A percentile compares a stretch with the other conserved stretches of the same genome.
Conservation (phyloP, 345 rosid species). For the Hibiscus syriacus region DNA sequence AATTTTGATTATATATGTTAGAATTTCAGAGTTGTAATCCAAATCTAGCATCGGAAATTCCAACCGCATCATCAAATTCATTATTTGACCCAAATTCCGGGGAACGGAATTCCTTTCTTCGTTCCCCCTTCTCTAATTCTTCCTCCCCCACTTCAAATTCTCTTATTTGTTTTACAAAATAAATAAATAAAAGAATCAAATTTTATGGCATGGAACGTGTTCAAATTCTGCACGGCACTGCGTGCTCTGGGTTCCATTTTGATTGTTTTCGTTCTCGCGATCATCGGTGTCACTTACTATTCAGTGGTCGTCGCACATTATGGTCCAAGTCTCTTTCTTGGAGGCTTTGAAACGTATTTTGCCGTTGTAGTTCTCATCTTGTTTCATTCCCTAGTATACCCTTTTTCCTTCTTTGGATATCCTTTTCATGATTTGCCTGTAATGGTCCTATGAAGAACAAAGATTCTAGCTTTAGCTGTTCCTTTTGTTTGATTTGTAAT, state of each 20-base stretch:
- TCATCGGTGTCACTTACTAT: constrained; percentile 60
- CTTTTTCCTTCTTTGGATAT: background rate
- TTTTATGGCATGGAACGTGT: constrained; percentile 69
- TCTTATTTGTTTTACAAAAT: background rate
- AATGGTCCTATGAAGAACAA: background rate
- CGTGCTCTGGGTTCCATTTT: constrained; percentile 75
- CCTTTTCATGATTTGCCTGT: background rate
- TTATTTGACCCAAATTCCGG: background rate
- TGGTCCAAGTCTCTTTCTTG: constrained; percentile 59
- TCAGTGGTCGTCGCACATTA: constrained; percentile 50
- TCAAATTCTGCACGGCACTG: constrained; percentile 70
- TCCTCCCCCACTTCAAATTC: background rate
- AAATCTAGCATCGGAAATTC: background rate
- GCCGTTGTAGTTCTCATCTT: constrained; percentile 36
- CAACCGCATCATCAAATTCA: background rate
- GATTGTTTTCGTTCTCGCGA: constrained; percentile 55
- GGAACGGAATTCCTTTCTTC: constrained; percentile 6
- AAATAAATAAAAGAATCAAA: background rate
- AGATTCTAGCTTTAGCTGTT: background rate
- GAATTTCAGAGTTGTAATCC: background rate
- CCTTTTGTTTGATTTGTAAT: background rate
- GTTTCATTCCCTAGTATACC: constrained; percentile 59
- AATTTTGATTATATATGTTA: background rate
- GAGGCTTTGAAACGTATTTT: constrained; percentile 39
- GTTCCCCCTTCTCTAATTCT: background rate